A percentile compares a stretch with the other conserved stretches of the same genome.
Evolutionary conservation across 2,329 filamentous ascomycete species (phyloP).

Genomic region (Didymella exigua): DNA sequence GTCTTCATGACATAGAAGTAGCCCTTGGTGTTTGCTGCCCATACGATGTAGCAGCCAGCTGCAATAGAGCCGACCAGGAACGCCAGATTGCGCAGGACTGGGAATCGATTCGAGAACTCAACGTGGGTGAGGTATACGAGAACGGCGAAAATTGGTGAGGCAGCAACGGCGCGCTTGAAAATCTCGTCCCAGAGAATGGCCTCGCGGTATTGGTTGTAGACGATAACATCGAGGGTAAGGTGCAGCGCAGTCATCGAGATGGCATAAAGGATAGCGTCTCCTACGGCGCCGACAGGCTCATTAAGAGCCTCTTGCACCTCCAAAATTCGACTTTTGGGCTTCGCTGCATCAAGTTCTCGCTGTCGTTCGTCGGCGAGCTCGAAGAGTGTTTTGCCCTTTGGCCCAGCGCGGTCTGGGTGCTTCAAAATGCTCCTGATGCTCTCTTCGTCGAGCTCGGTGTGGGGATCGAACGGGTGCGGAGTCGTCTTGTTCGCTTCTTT

Average conservation of each 20-base stretch:
- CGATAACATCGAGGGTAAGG: conserved; percentile 78
- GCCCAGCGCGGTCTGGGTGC: conserved; percentile 70
- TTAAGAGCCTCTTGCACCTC: conserved; percentile 43
- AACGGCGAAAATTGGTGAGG: conserved; percentile 53
- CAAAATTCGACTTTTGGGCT: conserved; percentile 51
- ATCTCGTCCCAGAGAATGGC: conserved; percentile 66
- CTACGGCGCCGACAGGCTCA: conserved; percentile 54
- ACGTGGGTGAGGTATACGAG: conserved; percentile 54
- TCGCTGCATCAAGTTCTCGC: conserved; percentile 51
- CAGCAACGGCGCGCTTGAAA: conserved; percentile 55
- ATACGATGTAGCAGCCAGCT: conserved; percentile 78
- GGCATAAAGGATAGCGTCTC: conserved; percentile 56
- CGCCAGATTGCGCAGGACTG: conserved; percentile 54
- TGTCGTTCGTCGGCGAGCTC: conserved; percentile 70
- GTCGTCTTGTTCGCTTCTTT: conserved; percentile 36
- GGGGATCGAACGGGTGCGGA: conserved; percentile 48
- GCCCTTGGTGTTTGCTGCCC: conserved; percentile 76
- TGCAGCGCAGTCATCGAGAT: conserved; percentile 72
- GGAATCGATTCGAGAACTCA: conserved; percentile 50
- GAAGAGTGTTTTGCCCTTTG: conserved; percentile 71
- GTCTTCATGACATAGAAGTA: conserved; percentile 93
- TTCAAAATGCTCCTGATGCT: conserved; percentile 65
- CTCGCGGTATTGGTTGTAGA: conserved; percentile 78
- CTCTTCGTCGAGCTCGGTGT: conserved; percentile 47
- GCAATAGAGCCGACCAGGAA: conserved; percentile 68